phyloP scores from a whole-genome alignment of 192 early-diverging fungal genomes.

The Entomortierella lignicola region DNA sequence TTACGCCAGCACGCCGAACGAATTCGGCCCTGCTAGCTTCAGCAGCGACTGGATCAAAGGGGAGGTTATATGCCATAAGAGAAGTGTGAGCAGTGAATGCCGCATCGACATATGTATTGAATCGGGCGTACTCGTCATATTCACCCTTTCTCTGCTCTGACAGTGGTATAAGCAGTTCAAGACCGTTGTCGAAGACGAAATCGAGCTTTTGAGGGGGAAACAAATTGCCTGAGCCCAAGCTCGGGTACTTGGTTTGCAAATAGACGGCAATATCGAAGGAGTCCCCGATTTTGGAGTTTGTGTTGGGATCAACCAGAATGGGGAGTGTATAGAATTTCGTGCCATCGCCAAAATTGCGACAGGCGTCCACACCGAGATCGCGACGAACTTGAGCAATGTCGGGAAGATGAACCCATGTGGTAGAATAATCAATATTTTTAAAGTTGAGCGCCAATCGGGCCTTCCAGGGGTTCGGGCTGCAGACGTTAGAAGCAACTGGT shows the following conservation, averaged over 20 bases:
- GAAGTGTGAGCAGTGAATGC: slow-evolving; percentile 26
- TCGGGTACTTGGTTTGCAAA: slow-evolving; percentile 36
- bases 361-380: slow-evolving; percentile 31
- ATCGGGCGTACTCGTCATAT: slow-evolving; percentile 20
- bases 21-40: slow-evolving; percentile 29
- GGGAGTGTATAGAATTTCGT: slow-evolving; percentile 42
- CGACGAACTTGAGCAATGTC: slow-evolving; percentile 38
- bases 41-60: slow-evolving; percentile 28
- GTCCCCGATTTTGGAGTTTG: slow-evolving; percentile 31
- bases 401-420: slow-evolving; percentile 39
- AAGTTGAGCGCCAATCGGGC: slow-evolving; percentile 48
- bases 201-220: slow-evolving; percentile 53
- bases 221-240: slow-evolving; percentile 41
- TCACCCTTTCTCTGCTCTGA: slow-evolving; percentile 37
- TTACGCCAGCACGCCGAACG: slow-evolving; percentile 31
- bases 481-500: slow-evolving; percentile 19
- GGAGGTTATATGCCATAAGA: slow-evolving; percentile 36
- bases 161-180: slow-evolving; percentile 28
- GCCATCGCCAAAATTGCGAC: slow-evolving; percentile 41
- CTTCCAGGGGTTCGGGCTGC: slow-evolving; percentile 40
- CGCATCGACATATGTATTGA: slow-evolving; percentile 41
- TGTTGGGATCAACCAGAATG: slow-evolving; percentile 32
- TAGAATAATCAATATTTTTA: slow-evolving; percentile 44
- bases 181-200: slow-evolving; percentile 33
- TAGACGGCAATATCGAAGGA: slow-evolving; percentile 53